phyloP scores from a whole-genome alignment of 2,329 filamentous ascomycete species.

The Exophiala calicioides region DNA sequence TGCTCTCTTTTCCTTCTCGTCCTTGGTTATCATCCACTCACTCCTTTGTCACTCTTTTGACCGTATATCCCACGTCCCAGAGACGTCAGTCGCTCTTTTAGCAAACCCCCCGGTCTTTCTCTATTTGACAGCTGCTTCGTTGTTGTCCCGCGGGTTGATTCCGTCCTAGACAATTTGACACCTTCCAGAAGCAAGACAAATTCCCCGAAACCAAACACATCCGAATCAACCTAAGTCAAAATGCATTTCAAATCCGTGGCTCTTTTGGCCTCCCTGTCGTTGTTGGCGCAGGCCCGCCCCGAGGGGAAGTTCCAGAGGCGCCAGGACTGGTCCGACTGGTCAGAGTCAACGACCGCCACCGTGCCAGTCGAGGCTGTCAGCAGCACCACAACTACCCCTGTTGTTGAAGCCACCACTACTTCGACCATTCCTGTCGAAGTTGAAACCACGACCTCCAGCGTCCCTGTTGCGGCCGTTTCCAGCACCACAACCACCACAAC shows the following conservation, averaged over 20 bases:
- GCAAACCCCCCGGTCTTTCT: constrained; percentile 8
- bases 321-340: constrained; percentile 8
- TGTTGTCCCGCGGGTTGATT: constrained; percentile 22
- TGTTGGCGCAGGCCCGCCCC: constrained; percentile 23
- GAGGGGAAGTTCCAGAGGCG: constrained; percentile 16
- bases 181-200: constrained; percentile 7
- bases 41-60: constrained; percentile 23
- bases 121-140: constrained; percentile 12
- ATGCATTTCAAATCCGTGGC: constrained; percentile 24
- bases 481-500: constrained; percentile 2
- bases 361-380: constrained; percentile 1
- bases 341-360: constrained; percentile 9
- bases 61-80: constrained; percentile 22
- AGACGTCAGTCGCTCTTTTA: constrained; percentile 29
- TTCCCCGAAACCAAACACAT: constrained; percentile 1
- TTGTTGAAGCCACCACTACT: constrained; percentile 6
- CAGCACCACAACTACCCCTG: constrained; percentile 1
- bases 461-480: neutral
- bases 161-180: constrained; percentile 17
- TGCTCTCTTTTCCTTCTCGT: constrained; percentile 1
- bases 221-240: constrained; percentile 1
- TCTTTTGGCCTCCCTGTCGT: constrained; percentile 21
- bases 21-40: constrained; percentile 9
- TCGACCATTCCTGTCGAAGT: constrained; percentile 1
- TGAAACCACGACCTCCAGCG: constrained; percentile 5